Conservation (phyloP, 352 stramenopile genomes). For the Phytopythium delawarense region DNA sequence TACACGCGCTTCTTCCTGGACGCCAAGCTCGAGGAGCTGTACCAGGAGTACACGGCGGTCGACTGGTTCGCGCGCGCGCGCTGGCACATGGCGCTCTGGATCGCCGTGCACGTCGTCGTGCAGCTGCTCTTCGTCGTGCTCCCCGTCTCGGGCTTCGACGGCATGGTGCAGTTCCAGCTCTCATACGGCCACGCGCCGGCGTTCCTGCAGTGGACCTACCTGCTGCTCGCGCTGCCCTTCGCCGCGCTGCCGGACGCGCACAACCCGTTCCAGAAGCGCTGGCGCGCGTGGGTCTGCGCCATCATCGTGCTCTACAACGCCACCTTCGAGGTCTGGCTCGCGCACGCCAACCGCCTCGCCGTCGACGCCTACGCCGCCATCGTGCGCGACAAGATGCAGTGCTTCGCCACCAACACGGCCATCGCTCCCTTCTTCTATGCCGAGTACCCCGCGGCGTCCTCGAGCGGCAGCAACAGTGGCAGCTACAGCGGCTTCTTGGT, state of each 20-base stretch:
- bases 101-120: constrained; percentile 64
- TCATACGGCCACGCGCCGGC: constrained; percentile 33
- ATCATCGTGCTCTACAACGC: constrained; percentile 79
- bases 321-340: constrained; percentile 74
- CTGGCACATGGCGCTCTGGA: constrained; percentile 70
- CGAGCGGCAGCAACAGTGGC: background rate
- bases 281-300: constrained; percentile 67
- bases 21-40: constrained; percentile 62
- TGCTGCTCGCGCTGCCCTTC: constrained; percentile 69
- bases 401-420: constrained; percentile 21
- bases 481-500: constrained; percentile 14
- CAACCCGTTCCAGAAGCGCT: constrained; percentile 75
- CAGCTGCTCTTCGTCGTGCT: constrained; percentile 62
- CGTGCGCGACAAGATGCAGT: constrained; percentile 36
- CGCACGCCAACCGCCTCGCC: constrained; percentile 48
- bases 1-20: constrained; percentile 83
- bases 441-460: background rate
- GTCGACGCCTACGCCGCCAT: constrained; percentile 34
- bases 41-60: constrained; percentile 82
- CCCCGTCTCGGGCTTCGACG: constrained; percentile 47
- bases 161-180: constrained; percentile 71
- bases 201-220: constrained; percentile 70
- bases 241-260: constrained; percentile 50
- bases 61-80: constrained; percentile 79
- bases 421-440: constrained; percentile 17